A percentile compares a stretch with the other conserved stretches of the same genome.
These are phyloP conservation scores for Aristolochia contorta DNA, from an alignment of 164 flowering plant genomes.

Conservation along the genomic window DNA sequence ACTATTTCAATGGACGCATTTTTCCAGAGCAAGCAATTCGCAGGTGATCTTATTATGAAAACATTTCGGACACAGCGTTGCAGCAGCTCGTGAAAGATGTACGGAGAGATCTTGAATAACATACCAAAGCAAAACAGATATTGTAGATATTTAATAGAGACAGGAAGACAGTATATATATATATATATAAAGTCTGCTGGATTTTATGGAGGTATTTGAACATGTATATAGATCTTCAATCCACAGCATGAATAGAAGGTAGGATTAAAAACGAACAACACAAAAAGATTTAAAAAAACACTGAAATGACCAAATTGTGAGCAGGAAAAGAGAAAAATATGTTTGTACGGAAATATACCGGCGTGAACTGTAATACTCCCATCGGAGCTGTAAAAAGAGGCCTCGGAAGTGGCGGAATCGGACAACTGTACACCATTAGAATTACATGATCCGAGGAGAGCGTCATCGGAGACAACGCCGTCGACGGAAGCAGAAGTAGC, in stretches of 20 bases:
- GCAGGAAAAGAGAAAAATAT: neutral
- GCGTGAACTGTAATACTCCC: constrained; percentile 93
- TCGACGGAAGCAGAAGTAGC: constrained; percentile 21
- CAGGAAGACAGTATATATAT: too few relatives aligned
- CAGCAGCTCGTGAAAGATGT: too few relatives aligned
- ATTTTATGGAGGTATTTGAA: too few relatives aligned
- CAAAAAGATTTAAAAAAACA: neutral
- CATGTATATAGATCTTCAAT: too few relatives aligned
- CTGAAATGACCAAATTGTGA: neutral
- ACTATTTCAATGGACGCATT: too few relatives aligned
- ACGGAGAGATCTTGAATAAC: too few relatives aligned
- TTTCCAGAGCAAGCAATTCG: too few relatives aligned
- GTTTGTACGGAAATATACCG: constrained; percentile 28
- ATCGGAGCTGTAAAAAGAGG: constrained; percentile 55
- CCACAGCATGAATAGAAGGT: neutral
- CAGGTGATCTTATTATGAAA: too few relatives aligned
- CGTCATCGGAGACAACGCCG: constrained; percentile 15
- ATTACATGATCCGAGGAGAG: constrained; percentile 10
- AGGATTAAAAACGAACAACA: neutral
- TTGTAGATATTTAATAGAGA: too few relatives aligned
- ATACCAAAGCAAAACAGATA: too few relatives aligned
- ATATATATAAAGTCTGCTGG: too few relatives aligned
- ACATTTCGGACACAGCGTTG: too few relatives aligned
- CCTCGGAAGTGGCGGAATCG: constrained; percentile 20
- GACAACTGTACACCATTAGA: constrained; percentile 27